Percentiles rank a stretch among this genome's conserved stretches.
phyloP scores from a whole-genome alignment of 345 rosid species.

The Melaleuca quinquenervia region DNA sequence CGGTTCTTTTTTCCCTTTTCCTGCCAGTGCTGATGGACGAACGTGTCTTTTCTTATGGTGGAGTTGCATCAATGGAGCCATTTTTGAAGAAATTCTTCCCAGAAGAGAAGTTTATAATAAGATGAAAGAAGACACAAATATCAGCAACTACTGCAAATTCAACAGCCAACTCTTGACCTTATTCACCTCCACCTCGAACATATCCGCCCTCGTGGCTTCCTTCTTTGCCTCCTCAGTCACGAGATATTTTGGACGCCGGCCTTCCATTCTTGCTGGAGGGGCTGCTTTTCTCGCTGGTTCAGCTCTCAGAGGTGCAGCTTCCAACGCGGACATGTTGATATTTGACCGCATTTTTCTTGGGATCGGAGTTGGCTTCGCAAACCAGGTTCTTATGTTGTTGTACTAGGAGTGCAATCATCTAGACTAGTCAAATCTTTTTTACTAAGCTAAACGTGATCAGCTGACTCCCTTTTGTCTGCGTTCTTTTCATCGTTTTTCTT shows the following conservation, averaged over 20 bases:
- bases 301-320: constrained; percentile 2
- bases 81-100: constrained; percentile 7
- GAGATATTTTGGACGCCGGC: neutral
- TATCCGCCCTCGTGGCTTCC: constrained; percentile 19
- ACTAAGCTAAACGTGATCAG: neutral
- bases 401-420: neutral
- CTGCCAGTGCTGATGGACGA: neutral
- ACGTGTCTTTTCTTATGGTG: neutral
- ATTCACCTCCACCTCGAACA: constrained; percentile 21
- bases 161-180: constrained; percentile 20
- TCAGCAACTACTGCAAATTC: constrained; percentile 30
- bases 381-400: neutral
- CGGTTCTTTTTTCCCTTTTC: neutral
- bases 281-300: constrained; percentile 3
- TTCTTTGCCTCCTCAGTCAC: constrained; percentile 4
- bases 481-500: neutral
- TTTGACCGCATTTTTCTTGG: constrained; percentile 3
- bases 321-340: constrained; percentile 4
- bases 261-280: neutral
- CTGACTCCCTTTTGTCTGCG: neutral
- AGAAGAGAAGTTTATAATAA: neutral
- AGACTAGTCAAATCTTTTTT: neutral
- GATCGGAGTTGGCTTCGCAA: neutral
- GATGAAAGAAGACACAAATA: neutral
- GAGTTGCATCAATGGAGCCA: constrained; percentile 6